phyloP scores from a whole-genome alignment of 2,329 filamentous ascomycete genomes.

The Aureobasidium namibiae region DNA sequence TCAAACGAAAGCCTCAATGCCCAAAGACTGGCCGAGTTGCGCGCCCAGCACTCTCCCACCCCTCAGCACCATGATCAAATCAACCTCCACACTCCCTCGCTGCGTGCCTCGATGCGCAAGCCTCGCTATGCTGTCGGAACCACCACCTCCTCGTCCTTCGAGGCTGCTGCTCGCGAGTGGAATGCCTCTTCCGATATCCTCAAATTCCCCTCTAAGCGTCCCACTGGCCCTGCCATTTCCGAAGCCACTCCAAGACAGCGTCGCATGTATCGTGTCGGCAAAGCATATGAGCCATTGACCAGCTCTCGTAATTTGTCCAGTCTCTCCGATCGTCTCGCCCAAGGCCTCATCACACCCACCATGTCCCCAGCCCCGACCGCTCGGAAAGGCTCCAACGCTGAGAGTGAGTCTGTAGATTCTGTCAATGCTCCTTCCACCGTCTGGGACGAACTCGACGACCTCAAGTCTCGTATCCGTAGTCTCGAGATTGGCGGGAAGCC shows the following conservation, averaged over 20 bases:
- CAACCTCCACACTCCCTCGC: conserved; percentile 1
- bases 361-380: conserved; percentile 22
- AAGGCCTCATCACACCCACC: conserved; percentile 6
- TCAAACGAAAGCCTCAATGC: conserved; percentile 31
- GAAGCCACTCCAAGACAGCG: conserved; percentile 5
- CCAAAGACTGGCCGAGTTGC: conserved; percentile 48
- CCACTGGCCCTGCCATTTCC: background rate
- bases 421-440: conserved; percentile 86
- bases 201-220: conserved; percentile 1
- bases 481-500: conserved; percentile 87
- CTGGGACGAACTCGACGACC: conserved; percentile 93
- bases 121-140: conserved; percentile 7
- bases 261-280: conserved; percentile 7
- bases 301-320: background rate
- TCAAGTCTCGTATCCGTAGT: conserved; percentile 86
- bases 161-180: conserved; percentile 10
- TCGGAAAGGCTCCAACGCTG: conserved; percentile 41
- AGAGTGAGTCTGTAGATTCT: conserved; percentile 73
- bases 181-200: conserved; percentile 3
- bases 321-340: conserved; percentile 2
- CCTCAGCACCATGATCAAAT: background rate
- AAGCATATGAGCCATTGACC: background rate
- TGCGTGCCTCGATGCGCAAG: conserved; percentile 8
- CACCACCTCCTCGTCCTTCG: conserved; percentile 7
- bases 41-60: conserved; percentile 10